Conservation (phyloP, 2,329 filamentous ascomycete genomes). For the Sphaerostilbella broomeana region DNA sequence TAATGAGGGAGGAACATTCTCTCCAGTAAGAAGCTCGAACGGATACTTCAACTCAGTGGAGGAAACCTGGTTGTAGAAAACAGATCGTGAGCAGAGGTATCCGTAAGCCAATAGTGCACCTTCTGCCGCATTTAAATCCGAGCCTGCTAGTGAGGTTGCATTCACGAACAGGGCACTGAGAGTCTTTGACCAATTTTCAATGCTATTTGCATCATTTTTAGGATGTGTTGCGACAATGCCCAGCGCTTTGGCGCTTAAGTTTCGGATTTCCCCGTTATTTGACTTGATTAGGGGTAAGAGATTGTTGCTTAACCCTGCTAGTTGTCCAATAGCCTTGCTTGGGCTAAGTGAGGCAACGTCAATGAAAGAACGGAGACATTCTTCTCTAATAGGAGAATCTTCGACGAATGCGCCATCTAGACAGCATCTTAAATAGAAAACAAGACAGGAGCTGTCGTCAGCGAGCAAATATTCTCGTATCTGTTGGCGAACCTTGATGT, state of each 20-base stretch:
- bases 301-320: constrained; percentile 43
- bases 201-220: constrained; percentile 29
- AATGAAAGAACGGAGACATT: constrained; percentile 46
- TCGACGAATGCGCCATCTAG: constrained; percentile 49
- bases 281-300: constrained; percentile 59
- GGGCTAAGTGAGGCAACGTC: constrained; percentile 47
- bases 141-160: constrained; percentile 36
- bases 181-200: constrained; percentile 21
- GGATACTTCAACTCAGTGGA: constrained; percentile 26
- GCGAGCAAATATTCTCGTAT: constrained; percentile 49
- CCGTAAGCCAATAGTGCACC: constrained; percentile 41
- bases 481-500: constrained; percentile 55
- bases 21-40: constrained; percentile 25
- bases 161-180: constrained; percentile 40
- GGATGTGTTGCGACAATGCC: constrained; percentile 71
- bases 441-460: constrained; percentile 32
- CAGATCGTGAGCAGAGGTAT: constrained; percentile 37
- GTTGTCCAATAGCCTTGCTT: constrained; percentile 41
- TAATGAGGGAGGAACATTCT: constrained; percentile 28
- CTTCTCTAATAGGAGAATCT: constrained; percentile 36
- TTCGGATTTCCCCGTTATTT: constrained; percentile 63
- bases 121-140: constrained; percentile 40
- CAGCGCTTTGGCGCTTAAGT: constrained; percentile 61
- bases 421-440: constrained; percentile 46
- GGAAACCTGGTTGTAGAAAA: constrained; percentile 35